Evolutionary conservation across 2,329 filamentous ascomycete species (phyloP), one percentile per base, ranked within the genome.

Genomic region (Xylariaceae sp.): DNA sequence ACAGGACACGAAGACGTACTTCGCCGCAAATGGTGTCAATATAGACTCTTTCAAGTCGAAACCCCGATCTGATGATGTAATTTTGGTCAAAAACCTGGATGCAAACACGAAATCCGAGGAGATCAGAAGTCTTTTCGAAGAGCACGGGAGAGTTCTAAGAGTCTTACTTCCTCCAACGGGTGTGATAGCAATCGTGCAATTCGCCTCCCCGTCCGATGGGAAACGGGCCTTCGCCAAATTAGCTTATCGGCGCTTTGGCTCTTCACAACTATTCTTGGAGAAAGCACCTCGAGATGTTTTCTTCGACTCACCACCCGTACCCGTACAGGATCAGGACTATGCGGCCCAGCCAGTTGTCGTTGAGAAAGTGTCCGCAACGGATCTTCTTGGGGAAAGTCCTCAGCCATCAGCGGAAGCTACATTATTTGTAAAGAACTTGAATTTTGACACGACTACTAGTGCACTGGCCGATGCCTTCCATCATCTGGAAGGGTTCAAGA

Each of bases 371-470:
- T 88, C 84, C 54, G 82, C 83, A 32, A 78, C 80, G 49, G 88
- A 91, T 60, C 73, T 92, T 49, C 77, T 91, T 58, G 77, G 73
- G 58, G 70, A 64, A 57, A 76, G 73, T 58, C 68, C 62, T 3
- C 55, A 40, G 5, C 55, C 75, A 58, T 78, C 84, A 54, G 71
- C 76, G 45, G 83, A 89, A 64, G 87, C 87, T 12, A 83, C 84
- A n/a, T 95, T 99, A 12, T 97, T 94, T 71, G 86, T 99, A 63
- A 87, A 91, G 67, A 97, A 97, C 72, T 80, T 99, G 64, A 95
- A 91, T 76, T 99, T 97, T 73, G 76, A 84, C 52, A 99, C 94
- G 2, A 91, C 88, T 8, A 91, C 85, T 48, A 80, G 85, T 61
- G 80, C 83, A 57, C 78, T 99, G 62, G 82, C 83, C 6, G 87